Conservation (phyloP, 768 basidiomycete genomes). For the Lentinula edodes region DNA sequence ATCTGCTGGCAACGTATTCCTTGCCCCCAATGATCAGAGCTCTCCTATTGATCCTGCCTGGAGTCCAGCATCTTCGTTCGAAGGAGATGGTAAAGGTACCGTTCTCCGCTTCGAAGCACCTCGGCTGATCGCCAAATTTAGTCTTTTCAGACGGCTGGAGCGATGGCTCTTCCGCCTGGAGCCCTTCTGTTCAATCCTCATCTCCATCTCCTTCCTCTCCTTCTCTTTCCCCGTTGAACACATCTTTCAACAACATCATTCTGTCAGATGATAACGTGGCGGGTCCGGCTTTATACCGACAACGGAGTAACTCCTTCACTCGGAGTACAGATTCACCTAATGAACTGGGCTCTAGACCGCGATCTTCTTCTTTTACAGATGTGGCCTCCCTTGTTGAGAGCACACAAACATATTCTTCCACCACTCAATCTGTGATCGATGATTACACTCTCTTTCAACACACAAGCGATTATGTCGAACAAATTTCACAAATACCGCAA, state of each 20-base stretch:
- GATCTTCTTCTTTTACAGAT: slow-evolving; percentile 1
- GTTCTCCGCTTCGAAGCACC: background rate
- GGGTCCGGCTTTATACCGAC: background rate
- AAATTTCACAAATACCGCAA: background rate
- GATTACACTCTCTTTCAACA: background rate
- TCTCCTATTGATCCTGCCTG: background rate
- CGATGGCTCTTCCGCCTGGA: slow-evolving; percentile 1
- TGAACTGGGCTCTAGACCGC: background rate
- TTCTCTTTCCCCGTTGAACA: slow-evolving; percentile 3
- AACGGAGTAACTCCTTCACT: slow-evolving; percentile 4
- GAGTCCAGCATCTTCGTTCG: slow-evolving; percentile 2
- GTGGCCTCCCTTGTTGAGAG: background rate
- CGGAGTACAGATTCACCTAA: background rate
- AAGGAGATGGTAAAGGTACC: slow-evolving; percentile 7
- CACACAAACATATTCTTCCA: background rate
- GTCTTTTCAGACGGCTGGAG: slow-evolving; percentile 6
- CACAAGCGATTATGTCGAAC: background rate
- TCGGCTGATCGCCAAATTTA: background rate
- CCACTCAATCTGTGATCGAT: background rate
- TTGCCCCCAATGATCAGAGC: slow-evolving; percentile 5
- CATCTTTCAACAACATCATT: slow-evolving; percentile 1
- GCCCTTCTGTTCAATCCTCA: slow-evolving; percentile 6
- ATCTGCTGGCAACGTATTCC: slow-evolving; percentile 3
- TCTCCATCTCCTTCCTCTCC: slow-evolving; percentile 2
- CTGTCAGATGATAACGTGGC: background rate